phyloP scores from a whole-genome alignment of 208 protist genomes.

The Trichomonas tenax region DNA sequence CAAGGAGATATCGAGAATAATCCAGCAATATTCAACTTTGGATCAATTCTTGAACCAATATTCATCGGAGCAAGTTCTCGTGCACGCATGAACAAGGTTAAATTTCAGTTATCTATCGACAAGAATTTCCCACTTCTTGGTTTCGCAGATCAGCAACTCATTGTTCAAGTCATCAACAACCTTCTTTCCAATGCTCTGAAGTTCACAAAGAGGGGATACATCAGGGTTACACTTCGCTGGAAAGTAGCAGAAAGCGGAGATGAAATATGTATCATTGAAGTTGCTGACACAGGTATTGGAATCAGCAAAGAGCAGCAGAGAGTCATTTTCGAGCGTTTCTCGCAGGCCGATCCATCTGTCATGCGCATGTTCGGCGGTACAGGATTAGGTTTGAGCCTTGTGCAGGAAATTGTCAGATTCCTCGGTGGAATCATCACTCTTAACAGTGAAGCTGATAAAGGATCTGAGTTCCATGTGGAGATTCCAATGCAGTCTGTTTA shows the following conservation, averaged over 20 bases:
- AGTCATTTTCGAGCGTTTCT: background rate
- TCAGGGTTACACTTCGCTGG: background rate
- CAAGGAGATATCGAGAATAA: background rate
- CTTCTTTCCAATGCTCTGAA: background rate
- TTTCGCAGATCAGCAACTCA: background rate
- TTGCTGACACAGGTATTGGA: background rate
- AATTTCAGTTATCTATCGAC: background rate
- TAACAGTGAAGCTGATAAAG: background rate
- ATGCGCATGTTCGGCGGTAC: background rate
- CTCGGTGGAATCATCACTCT: background rate
- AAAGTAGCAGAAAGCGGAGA: background rate
- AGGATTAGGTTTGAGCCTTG: background rate
- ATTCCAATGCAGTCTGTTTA: background rate
- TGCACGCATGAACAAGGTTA: background rate
- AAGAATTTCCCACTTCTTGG: background rate
- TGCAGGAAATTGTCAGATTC: background rate
- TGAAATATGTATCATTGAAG: background rate
- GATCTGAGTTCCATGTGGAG: background rate
- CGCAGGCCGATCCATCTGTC: background rate
- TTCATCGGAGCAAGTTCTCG: background rate
- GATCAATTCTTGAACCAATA: background rate
- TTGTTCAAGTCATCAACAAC: background rate
- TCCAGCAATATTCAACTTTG: background rate
- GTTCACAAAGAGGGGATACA: background rate
- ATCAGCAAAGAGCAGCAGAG: background rate